Conservation (phyloP, 1,284 basidiomycete genomes). For the Rhodotorula sp. region DNA sequence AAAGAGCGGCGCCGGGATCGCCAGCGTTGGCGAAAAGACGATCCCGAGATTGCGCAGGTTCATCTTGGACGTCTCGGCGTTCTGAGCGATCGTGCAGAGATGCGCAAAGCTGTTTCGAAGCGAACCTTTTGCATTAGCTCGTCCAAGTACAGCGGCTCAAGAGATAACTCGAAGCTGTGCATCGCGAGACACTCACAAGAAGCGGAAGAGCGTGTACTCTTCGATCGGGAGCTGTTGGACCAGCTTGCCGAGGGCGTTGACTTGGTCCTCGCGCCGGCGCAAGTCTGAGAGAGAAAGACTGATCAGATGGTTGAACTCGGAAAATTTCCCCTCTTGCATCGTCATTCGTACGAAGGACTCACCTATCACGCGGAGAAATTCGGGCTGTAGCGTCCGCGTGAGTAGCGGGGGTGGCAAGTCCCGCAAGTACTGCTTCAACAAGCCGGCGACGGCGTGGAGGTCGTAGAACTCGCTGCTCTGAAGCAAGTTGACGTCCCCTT, state of each 20-base stretch:
- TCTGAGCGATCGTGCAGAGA: constrained; percentile 89
- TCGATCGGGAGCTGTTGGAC: constrained; percentile 82
- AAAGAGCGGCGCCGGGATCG: constrained; percentile 91
- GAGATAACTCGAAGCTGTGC: too few relatives aligned
- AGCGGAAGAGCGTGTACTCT: constrained; percentile 87
- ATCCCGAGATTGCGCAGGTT: constrained; percentile 98
- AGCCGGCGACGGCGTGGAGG: constrained; percentile 84
- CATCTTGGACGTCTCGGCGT: constrained; percentile 93
- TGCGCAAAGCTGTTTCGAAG: constrained; percentile 48
- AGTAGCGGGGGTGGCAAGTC: constrained; percentile 86
- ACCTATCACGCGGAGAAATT: constrained; percentile 89
- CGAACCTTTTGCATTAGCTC: neutral
- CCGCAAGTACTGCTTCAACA: constrained; percentile 84
- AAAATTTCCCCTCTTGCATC: too few relatives aligned
- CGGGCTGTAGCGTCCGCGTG: constrained; percentile 82
- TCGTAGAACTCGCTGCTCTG: constrained; percentile 87
- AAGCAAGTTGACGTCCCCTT: constrained; percentile 86
- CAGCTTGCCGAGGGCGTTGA: constrained; percentile 77
- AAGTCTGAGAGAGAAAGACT: constrained; percentile 58
- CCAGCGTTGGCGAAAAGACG: constrained; percentile 91
- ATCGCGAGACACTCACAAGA: constrained; percentile 51
- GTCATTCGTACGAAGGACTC: constrained; percentile 47
- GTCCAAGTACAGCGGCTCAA: neutral
- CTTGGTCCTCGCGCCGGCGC: constrained; percentile 79
- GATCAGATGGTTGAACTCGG: too few relatives aligned